These are phyloP conservation scores for Lyophyllum decastes DNA, from an alignment of 768 basidiomycete species.

Conservation along the genomic window DNA sequence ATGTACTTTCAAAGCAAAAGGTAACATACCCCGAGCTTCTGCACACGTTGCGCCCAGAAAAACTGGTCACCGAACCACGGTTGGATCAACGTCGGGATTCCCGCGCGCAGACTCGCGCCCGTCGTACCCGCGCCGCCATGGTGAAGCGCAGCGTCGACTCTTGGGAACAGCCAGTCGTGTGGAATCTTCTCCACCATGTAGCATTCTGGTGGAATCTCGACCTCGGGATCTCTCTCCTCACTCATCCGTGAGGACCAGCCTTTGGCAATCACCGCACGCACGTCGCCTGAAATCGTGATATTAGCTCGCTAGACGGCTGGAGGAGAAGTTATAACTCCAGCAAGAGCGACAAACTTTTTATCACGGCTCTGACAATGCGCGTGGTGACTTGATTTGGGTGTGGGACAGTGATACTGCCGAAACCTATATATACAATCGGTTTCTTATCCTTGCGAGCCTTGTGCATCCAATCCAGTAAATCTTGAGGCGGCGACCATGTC, in stretches of 20 bases:
- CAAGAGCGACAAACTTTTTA: conserved; percentile 46
- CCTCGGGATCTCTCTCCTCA: conserved; percentile 36
- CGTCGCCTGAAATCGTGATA: conserved; percentile 41
- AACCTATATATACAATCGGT: conserved; percentile 71
- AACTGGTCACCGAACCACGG: conserved; percentile 75
- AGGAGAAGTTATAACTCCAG: background rate
- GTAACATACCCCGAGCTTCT: conserved; percentile 54
- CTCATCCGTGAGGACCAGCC: conserved; percentile 66
- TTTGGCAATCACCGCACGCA: conserved; percentile 67
- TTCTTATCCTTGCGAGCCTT: conserved; percentile 56
- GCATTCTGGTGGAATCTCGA: conserved; percentile 52
- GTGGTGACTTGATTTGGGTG: conserved; percentile 54
- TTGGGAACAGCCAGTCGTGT: conserved; percentile 66
- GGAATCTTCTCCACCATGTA: conserved; percentile 65
- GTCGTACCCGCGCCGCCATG: conserved; percentile 76
- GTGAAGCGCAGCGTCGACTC: conserved; percentile 63
- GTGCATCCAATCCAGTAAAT: conserved; percentile 53
- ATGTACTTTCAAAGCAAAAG: background rate
- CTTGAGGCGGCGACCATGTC: conserved; percentile 54
- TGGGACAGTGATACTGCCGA: conserved; percentile 70
- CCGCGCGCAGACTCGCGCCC: conserved; percentile 64
- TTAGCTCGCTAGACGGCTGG: background rate
- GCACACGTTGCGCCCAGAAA: conserved; percentile 67
- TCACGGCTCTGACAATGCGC: conserved; percentile 59
- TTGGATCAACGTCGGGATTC: conserved; percentile 67